Evolutionary conservation across 208 protist genomes (phyloP), one percentile per base, ranked within the genome.

Genomic region (Herpetomonas tarakana): DNA sequence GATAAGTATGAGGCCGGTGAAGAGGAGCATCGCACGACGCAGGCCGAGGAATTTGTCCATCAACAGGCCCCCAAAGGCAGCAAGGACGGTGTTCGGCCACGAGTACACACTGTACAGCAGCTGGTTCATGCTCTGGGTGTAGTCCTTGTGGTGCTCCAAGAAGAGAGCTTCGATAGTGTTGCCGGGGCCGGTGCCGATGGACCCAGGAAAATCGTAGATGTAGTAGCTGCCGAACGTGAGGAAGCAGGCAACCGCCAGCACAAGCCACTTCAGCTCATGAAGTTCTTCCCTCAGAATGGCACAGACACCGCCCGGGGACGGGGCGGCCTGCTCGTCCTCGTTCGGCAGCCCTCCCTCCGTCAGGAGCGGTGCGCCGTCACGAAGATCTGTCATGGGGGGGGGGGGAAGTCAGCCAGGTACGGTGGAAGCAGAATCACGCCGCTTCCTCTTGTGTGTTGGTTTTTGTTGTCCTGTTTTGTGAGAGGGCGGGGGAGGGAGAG

Each of bases 21-120:
- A 97, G 29, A 97, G 71, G 6, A 96, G 57, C 69, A 91, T 84
- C 18, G 83, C 76, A 14, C 56, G 62, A 6, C 85, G 88, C 19
- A 97, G 66, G 1, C 91, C 91, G 2, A 96, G 68, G 46, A 78
- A 86, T 45, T 89, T 84, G 71, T 97, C 91, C 52, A 97, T 96
- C 18, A 97, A 63, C 24, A 94, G 73, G 29, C 89, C 93, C 7
- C 91, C 89, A 24, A 95, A 71, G 21, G 94, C 73, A 2, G 84
- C 74, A 19, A 97, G 82, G 1, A 93, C 71, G 1, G 88, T 97
- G 69, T 97, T 97, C 1, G 89, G 93, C 78, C 88, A 97, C 49
- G 89, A 94, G 65, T 97, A 97, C 27, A 96, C 88, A 45, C 91
- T 93, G 65, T 96, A 97, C 6, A 97, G 66, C 53, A 83, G 67